phyloP scores from a whole-genome alignment of 768 basidiomycete species.

The Strobilomyces dryophilus region DNA sequence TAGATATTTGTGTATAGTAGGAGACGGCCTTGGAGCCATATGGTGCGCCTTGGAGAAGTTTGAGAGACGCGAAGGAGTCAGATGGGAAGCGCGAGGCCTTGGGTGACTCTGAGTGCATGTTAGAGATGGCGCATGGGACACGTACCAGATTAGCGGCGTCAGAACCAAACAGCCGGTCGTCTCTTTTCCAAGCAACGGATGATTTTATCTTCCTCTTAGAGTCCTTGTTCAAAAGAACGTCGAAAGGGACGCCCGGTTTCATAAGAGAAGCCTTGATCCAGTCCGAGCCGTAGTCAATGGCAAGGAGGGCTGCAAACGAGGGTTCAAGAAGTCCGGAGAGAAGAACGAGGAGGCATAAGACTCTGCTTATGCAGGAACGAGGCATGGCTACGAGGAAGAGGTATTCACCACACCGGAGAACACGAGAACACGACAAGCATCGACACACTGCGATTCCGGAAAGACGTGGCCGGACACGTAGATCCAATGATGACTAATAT shows the following conservation, averaged over 20 bases:
- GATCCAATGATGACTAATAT: constrained; percentile 14
- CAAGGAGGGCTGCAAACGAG: constrained; percentile 74
- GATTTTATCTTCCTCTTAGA: constrained; percentile 95
- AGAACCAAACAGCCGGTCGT: constrained; percentile 82
- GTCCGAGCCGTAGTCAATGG: constrained; percentile 98
- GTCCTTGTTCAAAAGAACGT: constrained; percentile 94
- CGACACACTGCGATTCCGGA: neutral
- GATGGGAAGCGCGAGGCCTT: constrained; percentile 90
- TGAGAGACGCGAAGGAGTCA: constrained; percentile 82
- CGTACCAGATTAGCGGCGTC: constrained; percentile 88
- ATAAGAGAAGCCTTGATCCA: constrained; percentile 96
- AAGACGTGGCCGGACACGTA: constrained; percentile 25
- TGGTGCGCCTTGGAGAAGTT: constrained; percentile 74
- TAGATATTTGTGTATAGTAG: constrained; percentile 55
- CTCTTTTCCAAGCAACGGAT: constrained; percentile 87
- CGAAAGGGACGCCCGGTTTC: constrained; percentile 92
- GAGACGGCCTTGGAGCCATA: constrained; percentile 54
- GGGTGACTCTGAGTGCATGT: constrained; percentile 2
- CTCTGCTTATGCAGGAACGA: constrained; percentile 24
- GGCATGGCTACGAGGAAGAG: constrained; percentile 16
- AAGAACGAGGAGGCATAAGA: constrained; percentile 21
- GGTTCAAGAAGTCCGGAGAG: constrained; percentile 25
- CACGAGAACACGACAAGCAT: constrained; percentile 12
- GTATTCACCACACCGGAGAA: constrained; percentile 14
- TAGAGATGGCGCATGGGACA: constrained; percentile 9